A percentile compares a stretch with the other conserved stretches of the same genome.
These are phyloP conservation scores for Flaveria linearis DNA, from an alignment of 129 eudicot genomes.

Conservation along the genomic window DNA sequence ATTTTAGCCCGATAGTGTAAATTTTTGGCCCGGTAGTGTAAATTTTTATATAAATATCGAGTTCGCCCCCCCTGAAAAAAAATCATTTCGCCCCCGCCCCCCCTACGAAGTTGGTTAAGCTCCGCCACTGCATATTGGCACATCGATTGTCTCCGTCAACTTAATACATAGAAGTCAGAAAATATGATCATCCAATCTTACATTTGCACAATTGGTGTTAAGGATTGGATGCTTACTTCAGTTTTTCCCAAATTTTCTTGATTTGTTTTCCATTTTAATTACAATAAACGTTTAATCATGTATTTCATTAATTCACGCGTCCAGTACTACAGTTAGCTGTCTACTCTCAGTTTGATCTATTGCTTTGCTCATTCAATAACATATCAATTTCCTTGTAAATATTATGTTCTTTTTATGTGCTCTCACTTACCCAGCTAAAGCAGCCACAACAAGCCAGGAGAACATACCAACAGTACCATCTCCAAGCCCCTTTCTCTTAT, in stretches of 20 bases:
- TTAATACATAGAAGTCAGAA: not conserved
- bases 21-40: no score
- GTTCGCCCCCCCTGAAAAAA: no score
- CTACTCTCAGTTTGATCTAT: not conserved
- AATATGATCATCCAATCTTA: slow-evolving; percentile 5
- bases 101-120: no score
- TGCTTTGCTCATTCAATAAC: not conserved
- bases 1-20: no score
- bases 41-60: no score
- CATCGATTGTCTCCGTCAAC: not conserved
- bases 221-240: not conserved
- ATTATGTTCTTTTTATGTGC: not conserved
- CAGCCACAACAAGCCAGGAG: slow-evolving; percentile 95
- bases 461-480: slow-evolving; percentile 93
- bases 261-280: not conserved
- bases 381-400: not conserved
- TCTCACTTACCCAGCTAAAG: slow-evolving; percentile 79
- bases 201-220: not conserved
- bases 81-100: no score
- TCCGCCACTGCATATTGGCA: not conserved
- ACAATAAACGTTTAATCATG: not conserved
- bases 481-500: slow-evolving; percentile 68
- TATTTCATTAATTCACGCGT: not conserved
- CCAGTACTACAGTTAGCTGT: not conserved
- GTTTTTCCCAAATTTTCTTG: not conserved